Percentiles rank a stretch among this genome's conserved stretches.
Evolutionary conservation across 768 basidiomycete genomes (phyloP).

Genomic region (Trametes elegans): DNA sequence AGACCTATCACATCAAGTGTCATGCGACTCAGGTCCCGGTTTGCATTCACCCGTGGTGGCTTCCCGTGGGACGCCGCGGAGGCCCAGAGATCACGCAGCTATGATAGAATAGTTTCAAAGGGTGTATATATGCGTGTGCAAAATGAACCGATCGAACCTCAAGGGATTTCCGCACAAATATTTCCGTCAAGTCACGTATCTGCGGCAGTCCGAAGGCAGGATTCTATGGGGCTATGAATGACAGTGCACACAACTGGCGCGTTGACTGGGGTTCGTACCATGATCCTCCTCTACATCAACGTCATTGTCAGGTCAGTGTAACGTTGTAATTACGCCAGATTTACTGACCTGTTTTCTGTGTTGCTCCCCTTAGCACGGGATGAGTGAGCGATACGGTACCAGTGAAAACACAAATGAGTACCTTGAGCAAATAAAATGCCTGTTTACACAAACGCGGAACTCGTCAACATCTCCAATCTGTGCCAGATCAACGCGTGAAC

Average conservation of each 20-base stretch:
- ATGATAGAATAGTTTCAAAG: neutral
- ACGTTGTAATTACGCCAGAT: no score
- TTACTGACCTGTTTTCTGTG: no score
- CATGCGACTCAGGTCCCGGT: constrained; percentile 34
- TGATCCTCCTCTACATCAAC: neutral
- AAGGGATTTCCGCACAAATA: constrained; percentile 55
- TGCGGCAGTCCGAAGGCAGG: constrained; percentile 65
- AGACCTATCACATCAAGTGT: constrained; percentile 45
- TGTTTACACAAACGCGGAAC: no score
- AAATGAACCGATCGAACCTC: constrained; percentile 32
- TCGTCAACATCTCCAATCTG: no score
- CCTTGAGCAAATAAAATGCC: no score
- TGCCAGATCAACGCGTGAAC: no score
- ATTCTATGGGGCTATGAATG: constrained; percentile 39
- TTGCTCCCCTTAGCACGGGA: no score
- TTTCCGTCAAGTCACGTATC: constrained; percentile 54
- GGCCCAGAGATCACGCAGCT: constrained; percentile 26
- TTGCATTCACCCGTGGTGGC: constrained; percentile 30
- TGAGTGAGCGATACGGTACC: no score
- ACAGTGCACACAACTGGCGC: neutral
- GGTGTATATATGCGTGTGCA: no score
- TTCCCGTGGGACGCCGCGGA: constrained; percentile 29
- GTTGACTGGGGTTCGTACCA: neutral
- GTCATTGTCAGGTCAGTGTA: neutral
- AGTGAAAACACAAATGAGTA: no score